Base-by-base conservation (phyloP, 768 basidiomycete species). In the Austroboletus festivus region DNA sequence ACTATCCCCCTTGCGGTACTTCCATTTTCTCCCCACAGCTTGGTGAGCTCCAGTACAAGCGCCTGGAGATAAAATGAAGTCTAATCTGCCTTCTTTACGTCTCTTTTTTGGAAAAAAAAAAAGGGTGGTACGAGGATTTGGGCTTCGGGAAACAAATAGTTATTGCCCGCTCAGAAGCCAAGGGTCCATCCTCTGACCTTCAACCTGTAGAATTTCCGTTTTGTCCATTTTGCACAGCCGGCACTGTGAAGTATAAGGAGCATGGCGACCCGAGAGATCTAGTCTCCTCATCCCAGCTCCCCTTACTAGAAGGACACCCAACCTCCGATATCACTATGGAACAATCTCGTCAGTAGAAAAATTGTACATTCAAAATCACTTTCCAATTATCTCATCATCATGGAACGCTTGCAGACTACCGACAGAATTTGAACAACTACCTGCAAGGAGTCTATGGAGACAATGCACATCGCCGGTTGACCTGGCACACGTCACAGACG, bases 401-500 rank as follows among this genome's bases (percentile, higher is more conserved):
- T 30, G 5, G 21, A n/a, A 37, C 12, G 4, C 10, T 46, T 13
- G 16, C 31, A 63, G 62, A 54, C 16, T 42, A 53, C 37, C 60
- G 62, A 26, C 63, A 65, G 34, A 23, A 1, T 3, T 39, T 63
- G 31, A 62, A 63, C 16, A 63, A 63, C 35, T 44, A 62, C 42
- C 24, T 63, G 12, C 62, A 63, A 38, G 35, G 23, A 11, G 30
- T 46, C 12, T 45, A 53, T 37, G 50, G 60, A 48, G 48, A 47
- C 18, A 47, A 56, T 12, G 50, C 57, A 12, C 35, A 43, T 31
- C 48, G 38, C 13, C 50, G 38, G 15, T 38, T 63, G 38, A 49
- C 40, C 19, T 63, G 62, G 62, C 53, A 60, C 45, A 49, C 16
- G 0, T 49, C 46, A 4, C 10, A 3, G 1, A 46, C 50, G 2